A percentile compares a stretch with the other conserved stretches of the same genome.
These are phyloP conservation scores for Pseudonitzschia multiseries DNA, from an alignment of 108 stramenopile genomes.

Conservation along the genomic window DNA sequence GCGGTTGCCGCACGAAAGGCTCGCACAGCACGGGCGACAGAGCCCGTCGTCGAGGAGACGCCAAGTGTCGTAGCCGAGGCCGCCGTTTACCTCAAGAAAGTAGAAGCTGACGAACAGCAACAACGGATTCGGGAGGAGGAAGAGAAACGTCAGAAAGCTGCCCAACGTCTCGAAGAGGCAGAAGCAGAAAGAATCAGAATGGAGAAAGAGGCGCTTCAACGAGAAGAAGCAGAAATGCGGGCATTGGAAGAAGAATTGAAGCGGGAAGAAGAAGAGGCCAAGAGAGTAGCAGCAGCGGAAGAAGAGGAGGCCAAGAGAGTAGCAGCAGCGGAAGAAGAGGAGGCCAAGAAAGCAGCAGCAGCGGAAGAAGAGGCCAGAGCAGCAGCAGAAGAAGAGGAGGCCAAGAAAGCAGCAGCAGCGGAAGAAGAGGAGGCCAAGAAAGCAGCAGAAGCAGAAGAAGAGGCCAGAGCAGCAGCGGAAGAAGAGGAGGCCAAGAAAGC, in stretches of 20 bases:
- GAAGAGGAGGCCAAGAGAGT: slow-evolving; percentile 1
- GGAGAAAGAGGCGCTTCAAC: slow-evolving; percentile 18
- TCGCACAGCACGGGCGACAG: neutral
- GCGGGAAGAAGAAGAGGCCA: slow-evolving; percentile 24
- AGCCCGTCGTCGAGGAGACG: neutral
- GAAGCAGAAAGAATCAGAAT: slow-evolving; percentile 8
- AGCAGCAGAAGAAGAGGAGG: slow-evolving; percentile 30
- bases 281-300: neutral
- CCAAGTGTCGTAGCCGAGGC: neutral
- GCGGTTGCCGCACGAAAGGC: slow-evolving; percentile 39
- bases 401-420: neutral
- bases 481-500: slow-evolving; percentile 22
- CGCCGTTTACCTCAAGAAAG: neutral
- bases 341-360: slow-evolving; percentile 5
- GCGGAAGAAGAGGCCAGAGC: too few relatives aligned
- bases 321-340: slow-evolving; percentile 14
- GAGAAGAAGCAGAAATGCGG: slow-evolving; percentile 26
- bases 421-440: too few relatives aligned
- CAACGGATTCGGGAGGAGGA: neutral
- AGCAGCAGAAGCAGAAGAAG: too few relatives aligned
- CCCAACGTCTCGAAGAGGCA: slow-evolving; percentile 10
- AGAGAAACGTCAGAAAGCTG: neutral
- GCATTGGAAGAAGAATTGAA: slow-evolving; percentile 28
- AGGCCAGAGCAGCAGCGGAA: too few relatives aligned
- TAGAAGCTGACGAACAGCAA: neutral